Evolutionary conservation across 805 yeast species (phyloP).

Genomic region (Ogataea pini): DNA sequence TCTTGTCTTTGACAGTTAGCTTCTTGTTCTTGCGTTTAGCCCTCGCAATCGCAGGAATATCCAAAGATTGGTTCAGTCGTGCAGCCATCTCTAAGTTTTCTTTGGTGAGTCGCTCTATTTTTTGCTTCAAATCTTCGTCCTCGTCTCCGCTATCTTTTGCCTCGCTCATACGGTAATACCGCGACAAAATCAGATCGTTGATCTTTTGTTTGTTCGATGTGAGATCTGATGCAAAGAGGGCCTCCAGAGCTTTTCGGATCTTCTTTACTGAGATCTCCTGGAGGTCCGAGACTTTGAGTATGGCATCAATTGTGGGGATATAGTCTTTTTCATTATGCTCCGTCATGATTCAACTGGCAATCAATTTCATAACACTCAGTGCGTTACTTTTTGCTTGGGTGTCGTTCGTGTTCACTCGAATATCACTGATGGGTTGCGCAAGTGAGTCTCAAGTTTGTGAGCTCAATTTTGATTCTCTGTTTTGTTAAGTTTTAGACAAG

Average conservation of each 20-base stretch:
- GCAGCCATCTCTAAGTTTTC: slow-evolving; percentile 46
- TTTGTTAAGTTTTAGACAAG: too few species aligned
- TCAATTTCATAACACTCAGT: too few species aligned
- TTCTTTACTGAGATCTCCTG: slow-evolving; percentile 70
- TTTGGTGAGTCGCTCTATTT: slow-evolving; percentile 41
- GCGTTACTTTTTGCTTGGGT: too few species aligned
- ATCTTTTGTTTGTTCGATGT: slow-evolving; percentile 50
- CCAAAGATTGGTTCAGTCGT: slow-evolving; percentile 35
- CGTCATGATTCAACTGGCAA: neutral
- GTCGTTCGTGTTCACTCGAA: too few species aligned
- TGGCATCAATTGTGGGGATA: slow-evolving; percentile 70
- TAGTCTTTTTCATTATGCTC: slow-evolving; percentile 35
- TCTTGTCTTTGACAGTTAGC: slow-evolving; percentile 9
- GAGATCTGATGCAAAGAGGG: slow-evolving; percentile 59
- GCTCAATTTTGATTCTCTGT: too few species aligned
- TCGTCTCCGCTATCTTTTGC: slow-evolving; percentile 23
- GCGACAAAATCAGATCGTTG: slow-evolving; percentile 57
- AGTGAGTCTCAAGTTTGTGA: too few species aligned
- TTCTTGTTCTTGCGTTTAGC: slow-evolving; percentile 10
- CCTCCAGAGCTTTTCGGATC: slow-evolving; percentile 72
- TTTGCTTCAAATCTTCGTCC: slow-evolving; percentile 18
- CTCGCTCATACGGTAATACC: slow-evolving; percentile 53
- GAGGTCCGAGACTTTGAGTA: slow-evolving; percentile 67
- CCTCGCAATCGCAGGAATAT: slow-evolving; percentile 21
- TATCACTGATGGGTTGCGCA: too few species aligned